phyloP scores from a whole-genome alignment of 2,329 filamentous ascomycete genomes.

The Phoma sp. region DNA sequence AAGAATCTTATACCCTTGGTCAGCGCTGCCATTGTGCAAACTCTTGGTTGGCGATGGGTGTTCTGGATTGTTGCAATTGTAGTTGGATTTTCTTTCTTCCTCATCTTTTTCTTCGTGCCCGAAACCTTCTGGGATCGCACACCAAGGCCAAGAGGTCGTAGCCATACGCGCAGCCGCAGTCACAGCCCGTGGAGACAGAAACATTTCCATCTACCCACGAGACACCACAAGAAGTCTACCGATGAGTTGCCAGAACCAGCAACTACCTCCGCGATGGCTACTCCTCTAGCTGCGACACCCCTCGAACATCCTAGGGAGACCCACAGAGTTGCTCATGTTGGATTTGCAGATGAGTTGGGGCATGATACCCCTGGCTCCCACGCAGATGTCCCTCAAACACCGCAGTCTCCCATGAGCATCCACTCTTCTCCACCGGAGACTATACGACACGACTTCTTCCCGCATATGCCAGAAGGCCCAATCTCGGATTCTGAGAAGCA shows the following conservation, averaged over 20 bases:
- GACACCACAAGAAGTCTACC: slow-evolving; percentile 30
- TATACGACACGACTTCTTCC: slow-evolving; percentile 23
- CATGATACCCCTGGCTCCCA: slow-evolving; percentile 2
- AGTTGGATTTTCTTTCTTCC: slow-evolving; percentile 71
- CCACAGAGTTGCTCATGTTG: slow-evolving; percentile 52
- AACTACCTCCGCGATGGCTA: not conserved
- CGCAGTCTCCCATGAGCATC: slow-evolving; percentile 24
- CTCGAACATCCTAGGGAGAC: slow-evolving; percentile 19
- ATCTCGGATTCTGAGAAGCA: slow-evolving; percentile 31
- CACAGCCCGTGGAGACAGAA: slow-evolving; percentile 39
- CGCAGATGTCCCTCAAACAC: slow-evolving; percentile 13
- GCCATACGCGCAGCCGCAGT: slow-evolving; percentile 41
- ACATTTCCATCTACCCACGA: slow-evolving; percentile 37
- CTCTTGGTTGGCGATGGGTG: slow-evolving; percentile 85
- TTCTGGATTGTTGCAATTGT: slow-evolving; percentile 89
- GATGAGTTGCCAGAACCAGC: slow-evolving; percentile 13
- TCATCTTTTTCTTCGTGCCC: slow-evolving; percentile 90
- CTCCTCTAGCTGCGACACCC: slow-evolving; percentile 6
- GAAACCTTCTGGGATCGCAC: slow-evolving; percentile 96
- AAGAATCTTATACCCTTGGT: slow-evolving; percentile 91
- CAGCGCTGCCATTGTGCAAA: slow-evolving; percentile 82
- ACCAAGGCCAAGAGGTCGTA: slow-evolving; percentile 60
- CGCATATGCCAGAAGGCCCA: slow-evolving; percentile 5
- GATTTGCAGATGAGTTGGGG: slow-evolving; percentile 57
- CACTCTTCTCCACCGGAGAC: slow-evolving; percentile 19